Conservation (phyloP, 1,139 yeast genomes). For the Groenewaldozyma auringiensis region DNA sequence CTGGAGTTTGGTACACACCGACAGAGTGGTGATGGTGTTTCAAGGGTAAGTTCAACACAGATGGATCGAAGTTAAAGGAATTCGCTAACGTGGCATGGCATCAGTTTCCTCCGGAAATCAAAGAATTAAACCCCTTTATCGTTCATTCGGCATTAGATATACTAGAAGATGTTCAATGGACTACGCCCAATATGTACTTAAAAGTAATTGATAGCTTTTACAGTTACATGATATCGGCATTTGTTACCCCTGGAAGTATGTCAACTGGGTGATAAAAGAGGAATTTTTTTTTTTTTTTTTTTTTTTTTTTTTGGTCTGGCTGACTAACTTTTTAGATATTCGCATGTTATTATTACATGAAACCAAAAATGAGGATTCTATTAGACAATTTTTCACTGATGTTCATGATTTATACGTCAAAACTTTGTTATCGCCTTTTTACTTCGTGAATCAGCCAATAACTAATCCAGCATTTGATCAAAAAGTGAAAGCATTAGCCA, state of each 20-base stretch:
- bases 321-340: conserved; percentile 35
- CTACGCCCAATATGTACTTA: conserved; percentile 52
- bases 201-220: conserved; percentile 82
- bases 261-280: conserved; percentile 1
- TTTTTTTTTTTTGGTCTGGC: not conserved
- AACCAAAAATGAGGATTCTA: conserved; percentile 55
- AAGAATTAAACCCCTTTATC: conserved; percentile 79
- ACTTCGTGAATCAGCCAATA: conserved; percentile 67
- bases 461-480: conserved; percentile 68
- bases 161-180: conserved; percentile 86
- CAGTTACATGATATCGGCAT: conserved; percentile 72
- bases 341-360: conserved; percentile 77
- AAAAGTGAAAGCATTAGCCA: conserved; percentile 62
- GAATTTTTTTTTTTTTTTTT: no score
- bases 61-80: no score
- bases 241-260: conserved; percentile 69
- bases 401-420: conserved; percentile 84
- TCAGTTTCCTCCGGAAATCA: conserved; percentile 58
- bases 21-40: conserved; percentile 52
- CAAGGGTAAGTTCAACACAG: conserved; percentile 34
- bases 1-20: conserved; percentile 76
- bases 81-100: no score
- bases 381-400: conserved; percentile 77
- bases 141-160: conserved; percentile 83
- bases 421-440: conserved; percentile 80